These are phyloP conservation scores for Lepidium africanum DNA, from an alignment of 345 rosid genomes.

Conservation along the genomic window DNA sequence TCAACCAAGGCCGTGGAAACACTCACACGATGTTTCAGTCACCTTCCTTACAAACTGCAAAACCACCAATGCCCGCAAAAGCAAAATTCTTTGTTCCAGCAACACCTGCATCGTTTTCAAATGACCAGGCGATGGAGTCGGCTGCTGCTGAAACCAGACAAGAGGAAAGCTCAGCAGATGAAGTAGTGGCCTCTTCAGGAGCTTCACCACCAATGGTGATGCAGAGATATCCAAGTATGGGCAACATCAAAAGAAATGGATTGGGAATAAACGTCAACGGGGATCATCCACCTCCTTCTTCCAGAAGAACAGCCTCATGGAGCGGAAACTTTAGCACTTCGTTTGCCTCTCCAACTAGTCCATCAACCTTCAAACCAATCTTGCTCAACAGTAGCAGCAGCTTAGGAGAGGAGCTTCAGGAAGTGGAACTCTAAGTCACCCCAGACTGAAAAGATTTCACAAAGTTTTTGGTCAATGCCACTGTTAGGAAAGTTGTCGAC, in stretches of 20 bases:
- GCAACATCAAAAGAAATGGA: slow-evolving; percentile 41
- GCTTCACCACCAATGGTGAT: slow-evolving; percentile 28
- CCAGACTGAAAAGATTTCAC: background rate
- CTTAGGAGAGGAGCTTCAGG: slow-evolving; percentile 70
- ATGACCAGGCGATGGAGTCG: slow-evolving; percentile 41
- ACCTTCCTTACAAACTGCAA: slow-evolving; percentile 55
- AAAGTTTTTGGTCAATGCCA: background rate
- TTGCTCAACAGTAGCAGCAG: slow-evolving; percentile 28
- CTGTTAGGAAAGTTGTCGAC: background rate
- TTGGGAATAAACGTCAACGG: slow-evolving; percentile 18
- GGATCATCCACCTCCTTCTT: slow-evolving; percentile 24
- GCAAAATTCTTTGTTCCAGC: slow-evolving; percentile 81
- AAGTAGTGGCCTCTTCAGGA: slow-evolving; percentile 13
- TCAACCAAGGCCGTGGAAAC: slow-evolving; percentile 75
- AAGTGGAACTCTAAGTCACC: slow-evolving; percentile 27
- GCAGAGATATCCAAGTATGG: slow-evolving; percentile 66
- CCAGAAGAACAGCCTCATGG: slow-evolving; percentile 74
- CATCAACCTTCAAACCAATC: slow-evolving; percentile 14
- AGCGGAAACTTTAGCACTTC: slow-evolving; percentile 51
- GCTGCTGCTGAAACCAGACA: slow-evolving; percentile 42
- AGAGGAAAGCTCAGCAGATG: slow-evolving; percentile 32
- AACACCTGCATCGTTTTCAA: slow-evolving; percentile 32
- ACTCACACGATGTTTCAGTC: slow-evolving; percentile 56
- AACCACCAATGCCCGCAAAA: slow-evolving; percentile 57
- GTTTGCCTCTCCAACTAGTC: slow-evolving; percentile 18